Percentiles rank a stretch among this genome's conserved stretches.
Evolutionary conservation across 2,329 filamentous ascomycete genomes (phyloP).

Genomic region (Metarhizium robertsii): DNA sequence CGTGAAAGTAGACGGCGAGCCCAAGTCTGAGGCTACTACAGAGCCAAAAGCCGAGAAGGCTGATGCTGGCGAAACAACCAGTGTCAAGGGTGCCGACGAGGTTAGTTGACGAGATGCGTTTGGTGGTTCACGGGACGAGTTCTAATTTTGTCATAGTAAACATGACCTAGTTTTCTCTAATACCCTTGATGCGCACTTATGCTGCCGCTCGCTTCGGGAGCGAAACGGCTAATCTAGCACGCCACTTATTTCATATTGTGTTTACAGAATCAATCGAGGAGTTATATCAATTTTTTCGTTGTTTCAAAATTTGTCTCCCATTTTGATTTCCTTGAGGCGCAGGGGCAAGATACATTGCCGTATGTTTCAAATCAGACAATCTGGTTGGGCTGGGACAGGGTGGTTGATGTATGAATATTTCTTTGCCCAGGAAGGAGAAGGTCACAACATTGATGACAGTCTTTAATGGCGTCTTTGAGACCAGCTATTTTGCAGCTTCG

Average conservation of each 20-base stretch:
- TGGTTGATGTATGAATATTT: constrained; percentile 5
- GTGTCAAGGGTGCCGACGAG: constrained; percentile 21
- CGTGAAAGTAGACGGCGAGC: constrained; percentile 22
- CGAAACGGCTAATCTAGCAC: not conserved
- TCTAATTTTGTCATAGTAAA: not conserved
- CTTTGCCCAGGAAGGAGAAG: not conserved
- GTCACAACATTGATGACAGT: not conserved
- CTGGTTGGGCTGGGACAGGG: not conserved
- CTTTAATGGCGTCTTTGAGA: not conserved
- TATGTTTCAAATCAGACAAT: not conserved
- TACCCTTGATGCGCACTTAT: not conserved
- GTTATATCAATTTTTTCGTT: constrained; percentile 7
- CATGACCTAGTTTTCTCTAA: not conserved
- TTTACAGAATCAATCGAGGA: not conserved
- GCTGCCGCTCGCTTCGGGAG: not conserved
- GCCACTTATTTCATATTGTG: not conserved
- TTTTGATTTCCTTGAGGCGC: constrained; percentile 2
- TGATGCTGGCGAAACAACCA: constrained; percentile 14
- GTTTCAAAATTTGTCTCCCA: constrained; percentile 9
- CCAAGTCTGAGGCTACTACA: constrained; percentile 7
- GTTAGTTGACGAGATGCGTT: constrained; percentile 13
- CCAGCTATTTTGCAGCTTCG: not conserved
- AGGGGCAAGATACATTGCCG: not conserved
- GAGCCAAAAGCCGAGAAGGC: constrained; percentile 11
- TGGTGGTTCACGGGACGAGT: not conserved